Conservation (phyloP, 306 rosid genomes). For the Quercus variabilis region DNA sequence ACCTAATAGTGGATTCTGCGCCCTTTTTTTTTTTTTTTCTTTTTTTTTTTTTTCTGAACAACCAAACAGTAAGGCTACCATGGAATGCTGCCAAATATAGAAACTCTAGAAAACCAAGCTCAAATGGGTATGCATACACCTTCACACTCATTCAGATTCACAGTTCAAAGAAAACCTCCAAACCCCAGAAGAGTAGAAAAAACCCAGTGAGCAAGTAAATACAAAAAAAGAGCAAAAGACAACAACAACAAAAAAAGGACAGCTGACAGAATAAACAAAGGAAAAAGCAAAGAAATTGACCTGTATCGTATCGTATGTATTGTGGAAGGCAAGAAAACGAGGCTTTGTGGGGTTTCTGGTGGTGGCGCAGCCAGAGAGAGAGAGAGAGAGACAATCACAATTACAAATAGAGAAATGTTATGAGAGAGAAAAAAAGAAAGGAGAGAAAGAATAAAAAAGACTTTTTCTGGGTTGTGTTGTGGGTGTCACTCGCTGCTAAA, state of each 20-base stretch:
- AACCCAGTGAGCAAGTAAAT: neutral
- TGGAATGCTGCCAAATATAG: neutral
- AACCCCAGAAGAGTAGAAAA: neutral
- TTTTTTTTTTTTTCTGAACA: neutral
- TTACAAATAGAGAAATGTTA: neutral
- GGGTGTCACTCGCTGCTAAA: neutral
- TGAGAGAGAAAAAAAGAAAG: neutral
- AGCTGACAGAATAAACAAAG: too few relatives aligned
- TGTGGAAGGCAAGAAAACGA: neutral
- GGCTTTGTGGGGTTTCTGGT: neutral
- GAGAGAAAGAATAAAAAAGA: neutral
- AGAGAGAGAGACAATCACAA: neutral
- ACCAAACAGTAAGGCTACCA: neutral
- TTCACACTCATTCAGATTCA: neutral
- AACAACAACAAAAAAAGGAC: neutral
- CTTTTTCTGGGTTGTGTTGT: too few relatives aligned
- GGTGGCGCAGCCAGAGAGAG: neutral
- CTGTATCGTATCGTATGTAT: too few relatives aligned
- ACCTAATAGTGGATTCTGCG: neutral
- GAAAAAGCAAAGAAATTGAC: too few relatives aligned
- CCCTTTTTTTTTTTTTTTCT: neutral
- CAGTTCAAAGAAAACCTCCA: too few relatives aligned
- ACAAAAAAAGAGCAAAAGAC: too few relatives aligned
- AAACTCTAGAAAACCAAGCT: neutral
- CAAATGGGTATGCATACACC: neutral